Evolutionary conservation across 2,329 filamentous ascomycete species (phyloP), one percentile per base, ranked within the genome.

Genomic region (Teratosphaeria epicoccoides): DNA sequence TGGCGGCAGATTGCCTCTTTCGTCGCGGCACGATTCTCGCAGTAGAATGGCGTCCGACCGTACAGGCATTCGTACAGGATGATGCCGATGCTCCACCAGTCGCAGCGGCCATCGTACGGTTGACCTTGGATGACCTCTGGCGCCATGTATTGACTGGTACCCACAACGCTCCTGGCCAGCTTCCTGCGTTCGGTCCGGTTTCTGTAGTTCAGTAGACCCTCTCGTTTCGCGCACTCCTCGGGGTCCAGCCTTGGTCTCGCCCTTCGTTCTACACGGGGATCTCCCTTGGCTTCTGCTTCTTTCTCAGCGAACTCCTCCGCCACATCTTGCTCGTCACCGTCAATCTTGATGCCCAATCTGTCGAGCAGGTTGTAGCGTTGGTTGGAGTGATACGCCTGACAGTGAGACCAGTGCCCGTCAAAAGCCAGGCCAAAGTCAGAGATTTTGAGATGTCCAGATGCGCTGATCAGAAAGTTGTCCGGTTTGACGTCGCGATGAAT

Each of bases 111-210:
- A 70, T 97, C 93, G 67, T 97, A 97, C 33, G 78, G 72, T 47
- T 88, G 79, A 24, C 90, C 88, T 58, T 79, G 76, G 52, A 96
- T 84, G 17, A 97, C 87, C 72, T 97, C 93, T 1, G 91, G 91
- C 0, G 93, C 91, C 93, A 96, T 97, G 72, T 97, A 97, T 66
- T 96, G 91, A 66, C 89, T 95, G 2, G 93, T 97, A 2, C 91
- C 91, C 10, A 97, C 91, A 1, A 95, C 83, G 45, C 89, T 95
- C 59, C 83, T 81, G 1, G 91, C 91, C 28, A 88, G 78, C 28
- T 80, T 79, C 37, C 88, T 82, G 59, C 83, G 84, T 48, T 73
- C 70, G 4, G 66, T 69, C 20, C 69, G 68, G 49, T 75, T 72
- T 20, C 73, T 63, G 65, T 69, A 74, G 50, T 71, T 65, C n/a